phyloP scores from a whole-genome alignment of 306 rosid genomes.

The Quercus agrifolia region DNA sequence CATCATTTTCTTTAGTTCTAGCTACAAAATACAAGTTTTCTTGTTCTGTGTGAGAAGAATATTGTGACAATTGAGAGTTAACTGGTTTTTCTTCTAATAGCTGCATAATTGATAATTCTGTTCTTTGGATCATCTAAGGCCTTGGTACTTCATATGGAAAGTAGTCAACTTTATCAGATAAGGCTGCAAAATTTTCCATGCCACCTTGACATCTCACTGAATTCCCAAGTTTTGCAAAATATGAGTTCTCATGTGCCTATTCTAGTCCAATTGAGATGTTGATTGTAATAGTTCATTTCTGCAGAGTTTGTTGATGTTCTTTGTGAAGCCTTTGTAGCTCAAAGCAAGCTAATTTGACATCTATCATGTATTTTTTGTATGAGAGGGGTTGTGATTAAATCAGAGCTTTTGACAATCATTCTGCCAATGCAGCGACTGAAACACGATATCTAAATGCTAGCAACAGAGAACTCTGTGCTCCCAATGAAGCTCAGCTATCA shows the following conservation, averaged over 20 bases:
- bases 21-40: background rate
- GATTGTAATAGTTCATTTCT: background rate
- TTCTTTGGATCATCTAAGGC: background rate
- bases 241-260: background rate
- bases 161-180: background rate
- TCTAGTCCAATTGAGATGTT: background rate
- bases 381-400: constrained; percentile 11
- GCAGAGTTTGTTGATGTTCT: background rate
- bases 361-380: background rate
- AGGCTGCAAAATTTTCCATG: background rate
- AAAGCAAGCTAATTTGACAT: constrained; percentile 14
- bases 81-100: background rate
- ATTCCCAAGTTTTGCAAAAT: background rate
- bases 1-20: background rate
- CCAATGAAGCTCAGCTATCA: constrained; percentile 66
- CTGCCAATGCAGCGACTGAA: constrained; percentile 74
- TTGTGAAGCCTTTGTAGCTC: background rate
- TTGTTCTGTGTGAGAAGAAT: background rate
- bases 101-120: constrained; percentile 4
- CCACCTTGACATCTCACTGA: background rate
- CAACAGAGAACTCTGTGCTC: constrained; percentile 77
- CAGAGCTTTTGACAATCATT: constrained; percentile 23
- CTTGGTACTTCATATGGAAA: background rate
- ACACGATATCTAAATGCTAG: constrained; percentile 89
- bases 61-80: background rate